A percentile compares a stretch with the other conserved stretches of the same genome.
These are phyloP conservation scores for Fusarium temperatum DNA, from an alignment of 2,329 filamentous ascomycete species.

Conservation along the genomic window DNA sequence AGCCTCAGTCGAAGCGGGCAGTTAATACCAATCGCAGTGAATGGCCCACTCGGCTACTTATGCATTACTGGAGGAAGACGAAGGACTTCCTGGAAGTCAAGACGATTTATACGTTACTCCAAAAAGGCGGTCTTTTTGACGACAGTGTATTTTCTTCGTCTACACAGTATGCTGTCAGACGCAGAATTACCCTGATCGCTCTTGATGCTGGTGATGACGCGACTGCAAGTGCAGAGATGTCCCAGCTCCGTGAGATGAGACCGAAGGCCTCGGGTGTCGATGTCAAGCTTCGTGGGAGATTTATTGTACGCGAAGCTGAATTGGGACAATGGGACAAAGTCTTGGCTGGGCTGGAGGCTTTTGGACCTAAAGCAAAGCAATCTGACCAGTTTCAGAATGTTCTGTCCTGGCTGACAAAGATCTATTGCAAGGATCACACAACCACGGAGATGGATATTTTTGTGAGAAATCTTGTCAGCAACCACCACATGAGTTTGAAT, in stretches of 20 bases:
- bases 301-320: constrained; percentile 43
- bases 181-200: constrained; percentile 40
- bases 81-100: constrained; percentile 37
- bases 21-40: constrained; percentile 13
- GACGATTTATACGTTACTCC: constrained; percentile 42
- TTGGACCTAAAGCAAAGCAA: constrained; percentile 29
- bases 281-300: constrained; percentile 40
- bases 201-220: constrained; percentile 42
- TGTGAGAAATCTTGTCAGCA: constrained; percentile 41
- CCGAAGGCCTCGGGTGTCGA: constrained; percentile 33
- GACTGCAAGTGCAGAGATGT: constrained; percentile 41
- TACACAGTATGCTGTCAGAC: constrained; percentile 43
- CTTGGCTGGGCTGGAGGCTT: constrained; percentile 30
- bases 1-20: background rate
- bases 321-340: constrained; percentile 42
- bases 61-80: constrained; percentile 41
- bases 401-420: constrained; percentile 48
- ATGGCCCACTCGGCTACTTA: constrained; percentile 37
- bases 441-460: constrained; percentile 42
- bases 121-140: constrained; percentile 43
- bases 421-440: constrained; percentile 41
- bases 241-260: constrained; percentile 31
- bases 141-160: constrained; percentile 17
- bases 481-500: constrained; percentile 41
- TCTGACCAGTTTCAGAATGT: constrained; percentile 39